Base-by-base conservation (phyloP, 1,139 yeast species). In the Debaryomyces fabryi region DNA sequence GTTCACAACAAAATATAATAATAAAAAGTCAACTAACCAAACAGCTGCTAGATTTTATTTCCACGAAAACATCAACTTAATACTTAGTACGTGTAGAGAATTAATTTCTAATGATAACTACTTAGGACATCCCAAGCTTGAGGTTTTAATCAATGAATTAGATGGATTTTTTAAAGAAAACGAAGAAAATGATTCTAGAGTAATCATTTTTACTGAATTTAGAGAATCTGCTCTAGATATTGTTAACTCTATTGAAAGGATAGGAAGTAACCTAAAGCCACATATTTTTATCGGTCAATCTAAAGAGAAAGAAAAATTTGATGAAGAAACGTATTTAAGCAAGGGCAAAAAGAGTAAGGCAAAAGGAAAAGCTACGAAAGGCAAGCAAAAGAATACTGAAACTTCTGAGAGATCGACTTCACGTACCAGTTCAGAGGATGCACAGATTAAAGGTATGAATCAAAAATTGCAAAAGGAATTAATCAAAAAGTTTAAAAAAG, bases 261-360 rank as follows among this genome's bases (percentile, higher is more conserved):
- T 53, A 6, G 58, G 57, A 3, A 58, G 67, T 1, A 55, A 60
- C 3, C 74, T 88, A 23, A 79, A 81, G 47, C 89, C 99, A 0
- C 96, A 90, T 63, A 82, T 93, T 24, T 95, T 95, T 63, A 88
- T 95, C 53, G 99, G 99, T 0, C 99, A 95, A 51, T 68, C 80
- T 0, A 71, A 68, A 50, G 78, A 72, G 43, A 83, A 81, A 59
- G 88, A 83, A 44, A 83, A 79, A 36, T 83, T 84, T 57, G 86
- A 84, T 60, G 85, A 82, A 48, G 78, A 66, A 1, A 71, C 69
- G 18, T 81, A 44, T n/a, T 47, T 45, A 29, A 51, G 48, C 73
- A 40, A 65, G 72, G 52, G 69, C 64, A 41, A 71, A 69, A 48
- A 68, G 64, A 37, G 71, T 66, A 42, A 60, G 69, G 56, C 60